A percentile compares a stretch with the other conserved stretches of the same genome.
phyloP scores from a whole-genome alignment of 139 green algal species.

The Chlamydomonas sp. region DNA sequence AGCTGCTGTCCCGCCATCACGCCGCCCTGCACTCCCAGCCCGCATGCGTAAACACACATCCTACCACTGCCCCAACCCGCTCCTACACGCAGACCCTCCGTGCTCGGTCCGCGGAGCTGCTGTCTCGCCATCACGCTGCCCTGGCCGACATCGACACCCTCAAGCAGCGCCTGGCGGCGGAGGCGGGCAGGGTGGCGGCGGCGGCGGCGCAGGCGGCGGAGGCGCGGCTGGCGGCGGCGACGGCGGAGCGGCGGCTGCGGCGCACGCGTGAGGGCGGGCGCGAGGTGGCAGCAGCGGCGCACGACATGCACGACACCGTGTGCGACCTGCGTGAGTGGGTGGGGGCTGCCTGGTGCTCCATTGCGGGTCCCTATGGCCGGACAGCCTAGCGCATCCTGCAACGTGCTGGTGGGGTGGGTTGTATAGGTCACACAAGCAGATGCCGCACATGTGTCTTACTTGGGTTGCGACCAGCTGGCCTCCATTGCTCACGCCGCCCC shows the following conservation, averaged over 20 bases:
- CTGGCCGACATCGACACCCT: constrained; percentile 29
- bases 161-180: constrained; percentile 5
- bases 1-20: too few species aligned
- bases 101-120: constrained; percentile 8
- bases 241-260: constrained; percentile 39
- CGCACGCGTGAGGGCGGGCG: constrained; percentile 30
- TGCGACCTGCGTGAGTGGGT: constrained; percentile 34
- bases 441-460: neutral
- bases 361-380: too few species aligned
- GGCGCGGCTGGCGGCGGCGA: constrained; percentile 24
- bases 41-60: too few species aligned
- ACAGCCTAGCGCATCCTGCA: too few species aligned
- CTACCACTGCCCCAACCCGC: neutral
- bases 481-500: neutral
- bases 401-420: too few species aligned
- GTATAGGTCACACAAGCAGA: too few species aligned
- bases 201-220: constrained; percentile 3
- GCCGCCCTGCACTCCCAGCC: too few species aligned
- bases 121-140: neutral
- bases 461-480: neutral
- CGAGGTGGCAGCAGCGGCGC: constrained; percentile 36
- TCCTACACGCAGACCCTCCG: constrained; percentile 23
- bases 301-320: constrained; percentile 32
- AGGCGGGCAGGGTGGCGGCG: constrained; percentile 17
- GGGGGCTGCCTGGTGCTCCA: neutral